Percentiles rank a stretch among this genome's conserved stretches.
Conservation (phyloP, 2,329 filamentous ascomycete genomes). For the Aspergillus pseudotamarii region DNA sequence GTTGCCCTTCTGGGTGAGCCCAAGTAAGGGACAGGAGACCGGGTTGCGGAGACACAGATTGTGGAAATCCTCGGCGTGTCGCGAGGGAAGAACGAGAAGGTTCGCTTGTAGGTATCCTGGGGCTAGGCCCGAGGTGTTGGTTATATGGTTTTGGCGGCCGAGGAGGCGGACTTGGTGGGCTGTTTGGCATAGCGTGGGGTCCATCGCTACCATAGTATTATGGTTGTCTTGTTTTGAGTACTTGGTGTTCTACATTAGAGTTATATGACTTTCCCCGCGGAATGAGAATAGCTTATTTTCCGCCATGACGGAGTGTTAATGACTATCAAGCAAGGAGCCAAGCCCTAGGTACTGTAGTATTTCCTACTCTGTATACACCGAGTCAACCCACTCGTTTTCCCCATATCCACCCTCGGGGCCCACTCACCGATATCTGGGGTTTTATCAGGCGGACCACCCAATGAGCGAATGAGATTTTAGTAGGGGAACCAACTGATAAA, state of each 20-base stretch:
- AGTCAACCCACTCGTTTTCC: neutral
- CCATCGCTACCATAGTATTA: neutral
- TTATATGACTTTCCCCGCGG: neutral
- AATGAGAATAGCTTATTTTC: neutral
- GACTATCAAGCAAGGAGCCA: no score
- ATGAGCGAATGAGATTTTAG: neutral
- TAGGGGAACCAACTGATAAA: neutral
- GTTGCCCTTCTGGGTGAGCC: slow-evolving; percentile 48
- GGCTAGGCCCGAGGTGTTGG: slow-evolving; percentile 58
- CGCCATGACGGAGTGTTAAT: neutral
- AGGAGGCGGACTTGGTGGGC: slow-evolving; percentile 48
- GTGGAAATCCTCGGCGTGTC: slow-evolving; percentile 61
- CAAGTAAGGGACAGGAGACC: slow-evolving; percentile 64
- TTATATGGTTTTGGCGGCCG: slow-evolving; percentile 45
- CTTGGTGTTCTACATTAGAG: neutral
- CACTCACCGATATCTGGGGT: slow-evolving; percentile 29
- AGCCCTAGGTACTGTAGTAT: no score
- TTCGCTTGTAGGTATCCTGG: slow-evolving; percentile 64
- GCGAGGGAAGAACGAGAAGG: slow-evolving; percentile 60
- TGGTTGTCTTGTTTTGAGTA: neutral
- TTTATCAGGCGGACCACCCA: neutral
- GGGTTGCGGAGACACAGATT: slow-evolving; percentile 63
- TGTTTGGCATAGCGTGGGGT: slow-evolving; percentile 11
- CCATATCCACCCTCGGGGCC: slow-evolving; percentile 23
- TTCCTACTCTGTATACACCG: no score